Base-by-base conservation (phyloP, 805 yeast species). In the Tanozyma kutaoensis region DNA sequence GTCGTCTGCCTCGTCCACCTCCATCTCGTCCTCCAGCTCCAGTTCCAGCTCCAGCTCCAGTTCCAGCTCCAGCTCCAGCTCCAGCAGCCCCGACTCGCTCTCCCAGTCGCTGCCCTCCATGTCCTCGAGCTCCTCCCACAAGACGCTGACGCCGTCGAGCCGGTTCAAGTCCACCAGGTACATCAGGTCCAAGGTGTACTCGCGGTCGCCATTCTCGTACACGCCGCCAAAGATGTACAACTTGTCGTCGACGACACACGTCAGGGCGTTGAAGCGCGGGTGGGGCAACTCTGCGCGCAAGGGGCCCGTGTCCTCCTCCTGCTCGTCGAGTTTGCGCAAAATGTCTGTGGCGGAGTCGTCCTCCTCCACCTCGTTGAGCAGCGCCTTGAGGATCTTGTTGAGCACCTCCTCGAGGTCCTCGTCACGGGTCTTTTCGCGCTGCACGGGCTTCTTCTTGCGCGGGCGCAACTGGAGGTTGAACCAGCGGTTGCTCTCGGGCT, bases 401-500 rank as follows among this genome's bases (percentile, higher is more conserved):
- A 88, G 66, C 34, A 84, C 70, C 18, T 75, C 82, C 50, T 85
- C 94, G 35, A 88, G 61, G 43, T 84, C 93, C 37, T 69, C 76
- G 38, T 84, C 88, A 44, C 84, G 69, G 11, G 64, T 62, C 34
- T 66, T 62, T 20, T 61, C 69, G 34, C 63, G 66, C 18, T 38
- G 46, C 26, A 38, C 47, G 36, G 56, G 64, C 38, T 62, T 66
- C 52, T 70, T 71, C 42, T 76, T 69, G 18, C 62, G 58, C 3
- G 77, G 65, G 40, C 84, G 69, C 37, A 86, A 49, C 9, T 69
- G 52, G 39, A 85, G 50, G 5, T 77, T 67, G 43, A 70, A 80
- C 97, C 98, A 88, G 46, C 95, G 69, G 50, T 88, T 88, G 12
- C 74, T 62, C 40, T 84, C 95, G 12, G 76, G 61, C 36, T 85